A percentile compares a stretch with the other conserved stretches of the same genome.
Conservation (phyloP, 208 protist species). For the Acanthamoeba lenticulata region DNA sequence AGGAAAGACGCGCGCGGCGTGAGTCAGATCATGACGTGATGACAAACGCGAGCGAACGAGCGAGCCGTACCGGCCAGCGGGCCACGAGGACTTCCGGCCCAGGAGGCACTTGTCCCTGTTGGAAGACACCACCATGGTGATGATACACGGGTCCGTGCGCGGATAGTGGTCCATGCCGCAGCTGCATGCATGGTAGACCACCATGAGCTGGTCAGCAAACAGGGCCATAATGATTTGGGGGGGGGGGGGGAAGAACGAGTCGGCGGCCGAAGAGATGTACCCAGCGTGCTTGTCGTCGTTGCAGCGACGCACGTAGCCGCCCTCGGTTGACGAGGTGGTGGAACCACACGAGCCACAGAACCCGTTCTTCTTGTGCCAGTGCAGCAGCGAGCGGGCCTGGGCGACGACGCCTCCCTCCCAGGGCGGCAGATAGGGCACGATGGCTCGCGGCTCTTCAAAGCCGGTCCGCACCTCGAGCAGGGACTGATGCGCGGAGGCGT, state of each 20-base stretch:
- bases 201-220: neutral
- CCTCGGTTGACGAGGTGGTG: neutral
- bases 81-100: neutral
- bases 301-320: neutral
- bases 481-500: neutral
- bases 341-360: neutral
- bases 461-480: neutral
- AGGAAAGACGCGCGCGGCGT: neutral
- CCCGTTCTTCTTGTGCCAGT: slow-evolving; percentile 5
- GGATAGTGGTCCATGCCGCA: slow-evolving; percentile 1
- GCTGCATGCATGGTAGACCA: neutral
- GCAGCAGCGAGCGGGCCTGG: neutral
- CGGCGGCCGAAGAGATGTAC: neutral
- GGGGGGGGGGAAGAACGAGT: too few relatives aligned
- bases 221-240: too few relatives aligned
- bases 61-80: neutral
- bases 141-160: slow-evolving; percentile 16
- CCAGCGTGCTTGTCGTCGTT: neutral
- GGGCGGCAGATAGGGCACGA: neutral
- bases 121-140: slow-evolving; percentile 7
- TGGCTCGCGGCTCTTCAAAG: neutral
- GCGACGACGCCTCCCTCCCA: neutral
- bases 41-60: neutral
- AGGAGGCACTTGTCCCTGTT: slow-evolving; percentile 43
- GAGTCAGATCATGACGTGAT: neutral